Conservation (phyloP, 2,329 filamentous ascomycete species). For the Clarireedia homoeocarpa region DNA sequence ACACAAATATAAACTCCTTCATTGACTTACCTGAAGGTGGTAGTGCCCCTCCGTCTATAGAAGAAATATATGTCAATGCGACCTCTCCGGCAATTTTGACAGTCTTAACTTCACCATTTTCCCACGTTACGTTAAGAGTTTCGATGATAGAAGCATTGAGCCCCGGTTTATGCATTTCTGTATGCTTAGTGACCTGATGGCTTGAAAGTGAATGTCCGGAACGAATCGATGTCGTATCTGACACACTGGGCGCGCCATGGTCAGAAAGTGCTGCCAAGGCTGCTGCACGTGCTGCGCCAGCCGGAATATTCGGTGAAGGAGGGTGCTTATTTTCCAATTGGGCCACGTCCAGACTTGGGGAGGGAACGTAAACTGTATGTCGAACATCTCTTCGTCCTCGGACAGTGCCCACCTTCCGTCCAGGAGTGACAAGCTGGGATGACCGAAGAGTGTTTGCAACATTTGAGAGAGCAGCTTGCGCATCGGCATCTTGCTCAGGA, state of each 20-base stretch:
- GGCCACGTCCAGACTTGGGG: conserved; percentile 26
- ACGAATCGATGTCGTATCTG: conserved; percentile 85
- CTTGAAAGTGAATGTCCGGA: conserved; percentile 75
- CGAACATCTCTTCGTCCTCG: conserved; percentile 85
- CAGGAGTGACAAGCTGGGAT: conserved; percentile 51
- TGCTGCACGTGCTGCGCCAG: conserved; percentile 32
- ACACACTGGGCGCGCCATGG: conserved; percentile 45
- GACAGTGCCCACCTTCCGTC: conserved; percentile 65
- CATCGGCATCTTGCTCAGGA: conserved; percentile 67
- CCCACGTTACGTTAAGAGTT: conserved; percentile 79
- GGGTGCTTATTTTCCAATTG: conserved; percentile 18
- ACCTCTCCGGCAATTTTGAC: conserved; percentile 80
- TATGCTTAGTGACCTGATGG: conserved; percentile 64
- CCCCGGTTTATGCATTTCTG: conserved; percentile 71
- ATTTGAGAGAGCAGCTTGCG: conserved; percentile 65
- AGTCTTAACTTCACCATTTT: conserved; percentile 61
- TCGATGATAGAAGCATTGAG: conserved; percentile 87
- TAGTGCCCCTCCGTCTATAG: conserved; percentile 30
- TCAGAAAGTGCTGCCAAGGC: conserved; percentile 52
- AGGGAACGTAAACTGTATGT: conserved; percentile 78
- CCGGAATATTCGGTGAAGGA: conserved; percentile 28
- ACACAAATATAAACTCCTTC: conserved; percentile 18
- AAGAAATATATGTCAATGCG: conserved; percentile 70
- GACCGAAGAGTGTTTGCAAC: conserved; percentile 66
- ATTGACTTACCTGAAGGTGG: conserved; percentile 37